phyloP scores from a whole-genome alignment of 129 eudicot genomes.

The Calendula officinalis region DNA sequence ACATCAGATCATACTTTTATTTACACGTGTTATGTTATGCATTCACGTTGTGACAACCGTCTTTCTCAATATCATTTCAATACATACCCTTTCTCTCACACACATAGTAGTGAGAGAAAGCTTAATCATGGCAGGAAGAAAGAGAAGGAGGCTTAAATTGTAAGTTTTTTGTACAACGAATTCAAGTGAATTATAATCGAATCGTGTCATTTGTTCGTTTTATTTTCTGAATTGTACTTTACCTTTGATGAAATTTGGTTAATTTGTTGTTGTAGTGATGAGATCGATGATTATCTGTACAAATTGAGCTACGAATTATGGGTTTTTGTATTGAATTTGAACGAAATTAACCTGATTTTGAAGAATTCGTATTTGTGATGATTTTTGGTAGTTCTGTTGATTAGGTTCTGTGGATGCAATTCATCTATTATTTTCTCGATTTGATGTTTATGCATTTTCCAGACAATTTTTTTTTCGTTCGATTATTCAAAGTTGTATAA shows the following conservation, averaged over 20 bases:
- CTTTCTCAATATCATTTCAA: constrained; percentile 33
- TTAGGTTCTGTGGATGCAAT: too few species aligned
- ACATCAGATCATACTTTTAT: constrained; percentile 17
- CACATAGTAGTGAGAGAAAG: constrained; percentile 26
- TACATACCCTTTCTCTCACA: constrained; percentile 18
- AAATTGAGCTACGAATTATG: constrained; percentile 14
- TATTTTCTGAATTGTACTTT: constrained; percentile 3
- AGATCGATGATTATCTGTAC: constrained; percentile 13
- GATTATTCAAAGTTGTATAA: not conserved
- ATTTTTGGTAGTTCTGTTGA: not conserved
- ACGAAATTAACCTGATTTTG: not conserved
- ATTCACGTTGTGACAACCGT: constrained; percentile 37
- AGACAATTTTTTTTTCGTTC: not conserved
- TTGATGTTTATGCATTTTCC: not conserved
- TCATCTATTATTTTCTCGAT: too few species aligned
- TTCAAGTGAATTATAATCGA: not conserved
- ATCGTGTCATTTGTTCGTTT: not conserved
- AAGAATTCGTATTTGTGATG: not conserved
- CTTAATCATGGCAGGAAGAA: constrained; percentile 52
- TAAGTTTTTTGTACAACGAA: constrained; percentile 28
- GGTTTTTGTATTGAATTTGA: not conserved
- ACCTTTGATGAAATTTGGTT: constrained; percentile 11
- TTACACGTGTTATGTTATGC: constrained; percentile 35
- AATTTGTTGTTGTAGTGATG: constrained; percentile 6
- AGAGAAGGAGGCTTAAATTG: constrained; percentile 43